Base-by-base conservation (phyloP, 306 rosid genomes). In the Lathyrus oleraceus region DNA sequence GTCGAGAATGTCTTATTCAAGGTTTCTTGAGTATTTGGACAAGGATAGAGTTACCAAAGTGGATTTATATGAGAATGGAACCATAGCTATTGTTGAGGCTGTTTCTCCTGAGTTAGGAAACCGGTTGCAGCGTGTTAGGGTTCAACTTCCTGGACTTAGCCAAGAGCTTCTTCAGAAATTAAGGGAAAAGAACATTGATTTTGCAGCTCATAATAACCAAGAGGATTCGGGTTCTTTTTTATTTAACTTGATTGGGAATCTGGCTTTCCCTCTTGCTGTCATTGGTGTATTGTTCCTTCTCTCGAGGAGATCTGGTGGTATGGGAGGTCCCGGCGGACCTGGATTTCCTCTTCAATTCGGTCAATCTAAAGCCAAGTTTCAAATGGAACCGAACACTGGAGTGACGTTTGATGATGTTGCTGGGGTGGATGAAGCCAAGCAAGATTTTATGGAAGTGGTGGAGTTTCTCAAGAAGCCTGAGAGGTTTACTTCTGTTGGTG, bases 261-360 rank as follows among this genome's bases (percentile, higher is more conserved):
- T 95, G 59, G 99, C 99, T 70, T 91, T 95, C 85, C 99, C 99
- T 75, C 68, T 89, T 8, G 73, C 91, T 80, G 76, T 95, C 71
- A 86, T 95, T 67, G 97, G 99, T 51, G 99, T 97, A 3, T 67
- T 95, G 78, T 95, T 95, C 80, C 83, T 95, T 65, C 96, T 95
- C 60, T 91, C 97, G 10, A 87, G 99, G 81, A 82, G 99, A 36
- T 86, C 95, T 11, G 99, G 99, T 79, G 99, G 99, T 43, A 91
- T 95, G 99, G 96, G 99, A 70, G 99, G 99, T 53, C 99, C 99
- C 2, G 99, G 99, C 6, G 99, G 99, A 17, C 97, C 97, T 67
- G 99, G 99, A 19, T 89, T 89, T 74, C 99, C 99, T 39, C 80
- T 95, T 68, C 43, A 74, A 23, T 95, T 95, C 64, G 99, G 97